phyloP scores from a whole-genome alignment of 1,284 basidiomycete species.

The Ganoderma sinense region DNA sequence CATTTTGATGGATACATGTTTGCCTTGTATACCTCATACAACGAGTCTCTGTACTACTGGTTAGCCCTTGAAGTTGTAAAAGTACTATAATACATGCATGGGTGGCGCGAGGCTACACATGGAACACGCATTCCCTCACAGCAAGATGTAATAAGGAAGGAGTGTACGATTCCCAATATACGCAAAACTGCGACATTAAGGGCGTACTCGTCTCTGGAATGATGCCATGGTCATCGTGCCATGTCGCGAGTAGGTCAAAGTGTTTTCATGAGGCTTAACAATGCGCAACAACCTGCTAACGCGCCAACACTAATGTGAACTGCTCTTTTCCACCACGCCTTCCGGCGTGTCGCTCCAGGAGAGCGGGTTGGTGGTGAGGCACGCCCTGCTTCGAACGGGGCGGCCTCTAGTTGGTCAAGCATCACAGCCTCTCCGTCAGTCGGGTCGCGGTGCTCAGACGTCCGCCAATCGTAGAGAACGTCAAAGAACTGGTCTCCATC shows the following conservation, averaged over 20 bases:
- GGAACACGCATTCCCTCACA: too few relatives aligned
- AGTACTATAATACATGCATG: neutral
- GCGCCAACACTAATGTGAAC: conserved; percentile 11
- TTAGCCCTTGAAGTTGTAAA: neutral
- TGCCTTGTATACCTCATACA: neutral
- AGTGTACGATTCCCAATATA: too few relatives aligned
- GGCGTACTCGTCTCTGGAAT: too few relatives aligned
- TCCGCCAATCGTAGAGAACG: conserved; percentile 18
- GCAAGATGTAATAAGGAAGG: neutral
- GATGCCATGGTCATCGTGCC: too few relatives aligned
- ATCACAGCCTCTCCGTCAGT: neutral
- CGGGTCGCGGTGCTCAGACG: neutral
- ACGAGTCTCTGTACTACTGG: neutral
- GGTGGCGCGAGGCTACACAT: too few relatives aligned
- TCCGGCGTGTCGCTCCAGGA: neutral
- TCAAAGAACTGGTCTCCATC: conserved; percentile 66
- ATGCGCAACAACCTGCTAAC: conserved; percentile 10
- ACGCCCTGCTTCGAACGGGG: neutral
- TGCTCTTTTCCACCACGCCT: neutral
- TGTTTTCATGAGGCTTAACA: conserved; percentile 13
- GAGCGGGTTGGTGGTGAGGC: neutral
- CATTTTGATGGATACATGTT: neutral
- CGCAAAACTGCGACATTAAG: too few relatives aligned
- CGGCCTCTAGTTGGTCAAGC: conserved; percentile 13
- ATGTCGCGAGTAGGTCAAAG: neutral